These are phyloP conservation scores for Rosa lucieae DNA, from an alignment of 306 rosid genomes.

Conservation along the genomic window DNA sequence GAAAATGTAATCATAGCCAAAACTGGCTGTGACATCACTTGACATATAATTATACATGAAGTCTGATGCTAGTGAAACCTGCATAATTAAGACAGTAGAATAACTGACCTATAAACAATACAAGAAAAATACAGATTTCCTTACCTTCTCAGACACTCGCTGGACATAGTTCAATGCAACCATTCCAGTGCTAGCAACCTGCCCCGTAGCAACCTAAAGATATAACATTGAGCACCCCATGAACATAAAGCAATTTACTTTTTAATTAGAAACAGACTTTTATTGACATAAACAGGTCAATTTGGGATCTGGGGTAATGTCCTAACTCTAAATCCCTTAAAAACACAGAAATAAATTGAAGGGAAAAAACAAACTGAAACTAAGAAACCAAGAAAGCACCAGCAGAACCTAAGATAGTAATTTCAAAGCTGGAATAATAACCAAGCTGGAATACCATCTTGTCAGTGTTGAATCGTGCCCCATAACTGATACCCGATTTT, in stretches of 20 bases:
- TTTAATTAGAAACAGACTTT: neutral
- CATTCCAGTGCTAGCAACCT: conserved; percentile 94
- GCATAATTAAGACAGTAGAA: conserved; percentile 22
- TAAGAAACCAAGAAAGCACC: too few relatives aligned
- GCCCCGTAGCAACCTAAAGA: conserved; percentile 87
- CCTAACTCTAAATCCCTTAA: neutral
- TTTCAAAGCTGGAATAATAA: neutral
- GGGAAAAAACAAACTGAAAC: neutral
- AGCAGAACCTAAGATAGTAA: too few relatives aligned
- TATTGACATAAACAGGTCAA: neutral
- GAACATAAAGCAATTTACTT: neutral
- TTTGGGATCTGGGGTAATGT: too few relatives aligned
- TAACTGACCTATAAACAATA: conserved; percentile 13
- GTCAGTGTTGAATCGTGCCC: conserved; percentile 81
- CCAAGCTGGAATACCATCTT: conserved; percentile 57
- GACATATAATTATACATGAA: conserved; percentile 87
- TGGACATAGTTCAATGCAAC: conserved; percentile 87
- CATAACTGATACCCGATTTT: conserved; percentile 87
- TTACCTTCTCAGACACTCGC: conserved; percentile 89
- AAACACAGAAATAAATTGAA: neutral
- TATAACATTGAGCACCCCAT: neutral
- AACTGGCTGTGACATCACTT: conserved; percentile 76
- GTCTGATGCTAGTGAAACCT: conserved; percentile 89
- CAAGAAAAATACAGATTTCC: conserved; percentile 21
- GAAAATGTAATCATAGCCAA: conserved; percentile 87